A percentile compares a stretch with the other conserved stretches of the same genome.
These are phyloP conservation scores for Pseudozyma pruni DNA, from an alignment of 1,284 basidiomycete genomes.

Conservation along the genomic window DNA sequence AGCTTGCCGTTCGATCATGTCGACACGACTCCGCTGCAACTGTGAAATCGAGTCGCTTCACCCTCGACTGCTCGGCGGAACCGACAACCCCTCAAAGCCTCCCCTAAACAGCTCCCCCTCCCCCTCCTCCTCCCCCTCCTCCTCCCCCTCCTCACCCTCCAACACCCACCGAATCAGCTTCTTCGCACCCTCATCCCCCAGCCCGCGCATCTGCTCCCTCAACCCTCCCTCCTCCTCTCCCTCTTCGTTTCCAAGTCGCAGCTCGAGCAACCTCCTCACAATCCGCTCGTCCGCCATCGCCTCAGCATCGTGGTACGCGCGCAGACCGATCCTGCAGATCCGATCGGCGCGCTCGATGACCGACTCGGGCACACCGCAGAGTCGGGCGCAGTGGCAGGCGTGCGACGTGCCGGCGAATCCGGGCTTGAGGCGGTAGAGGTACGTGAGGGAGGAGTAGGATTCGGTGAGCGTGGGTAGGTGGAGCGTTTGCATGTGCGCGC, in stretches of 20 bases:
- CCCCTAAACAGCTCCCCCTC: background rate
- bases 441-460: constrained; percentile 27
- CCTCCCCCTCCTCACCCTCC: background rate
- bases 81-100: background rate
- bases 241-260: constrained; percentile 13
- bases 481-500: constrained; percentile 47
- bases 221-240: constrained; percentile 5
- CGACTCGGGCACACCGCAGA: constrained; percentile 39
- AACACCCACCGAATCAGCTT: constrained; percentile 27
- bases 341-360: constrained; percentile 37
- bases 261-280: constrained; percentile 28
- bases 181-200: constrained; percentile 13
- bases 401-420: constrained; percentile 38
- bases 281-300: constrained; percentile 23
- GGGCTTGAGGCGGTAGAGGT: constrained; percentile 36
- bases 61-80: too few species aligned
- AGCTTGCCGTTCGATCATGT: too few species aligned
- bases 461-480: constrained; percentile 25
- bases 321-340: constrained; percentile 15
- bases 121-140: background rate
- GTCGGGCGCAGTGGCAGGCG: constrained; percentile 40
- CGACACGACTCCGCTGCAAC: too few species aligned
- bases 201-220: background rate
- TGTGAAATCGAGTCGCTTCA: too few species aligned
- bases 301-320: constrained; percentile 26